These are phyloP conservation scores for Trypanosoma rangeli DNA, from an alignment of 208 protist species.

Conservation along the genomic window DNA sequence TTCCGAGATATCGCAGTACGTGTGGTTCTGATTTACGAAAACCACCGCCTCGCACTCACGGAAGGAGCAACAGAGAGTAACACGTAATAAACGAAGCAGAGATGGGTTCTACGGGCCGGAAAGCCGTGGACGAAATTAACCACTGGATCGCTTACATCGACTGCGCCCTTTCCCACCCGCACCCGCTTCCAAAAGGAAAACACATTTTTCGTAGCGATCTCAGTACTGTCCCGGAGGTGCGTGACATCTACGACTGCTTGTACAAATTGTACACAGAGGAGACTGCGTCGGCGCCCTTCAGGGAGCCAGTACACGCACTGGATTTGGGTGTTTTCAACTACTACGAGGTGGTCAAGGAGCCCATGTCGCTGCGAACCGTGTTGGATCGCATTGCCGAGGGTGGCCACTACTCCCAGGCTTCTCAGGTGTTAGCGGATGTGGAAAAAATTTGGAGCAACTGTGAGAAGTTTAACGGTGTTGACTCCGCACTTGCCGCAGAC, in stretches of 20 bases:
- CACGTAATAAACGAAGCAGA: background rate
- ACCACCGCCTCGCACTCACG: background rate
- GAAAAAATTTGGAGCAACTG: conserved; percentile 81
- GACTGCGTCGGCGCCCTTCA: conserved; percentile 55
- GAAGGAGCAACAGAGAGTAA: background rate
- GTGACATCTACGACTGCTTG: conserved; percentile 73
- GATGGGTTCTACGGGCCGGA: conserved; percentile 37
- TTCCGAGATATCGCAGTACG: too few relatives aligned
- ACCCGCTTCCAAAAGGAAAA: conserved; percentile 59
- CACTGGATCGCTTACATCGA: conserved; percentile 67
- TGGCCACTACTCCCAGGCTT: conserved; percentile 46
- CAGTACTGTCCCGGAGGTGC: conserved; percentile 45
- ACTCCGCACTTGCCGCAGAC: conserved; percentile 45
- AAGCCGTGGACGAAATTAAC: conserved; percentile 52
- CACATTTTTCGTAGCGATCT: conserved; percentile 52
- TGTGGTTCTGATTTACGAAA: background rate
- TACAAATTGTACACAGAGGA: conserved; percentile 81
- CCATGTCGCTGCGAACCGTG: conserved; percentile 66
- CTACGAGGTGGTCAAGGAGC: conserved; percentile 60
- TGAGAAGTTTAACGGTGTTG: conserved; percentile 62
- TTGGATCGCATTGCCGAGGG: conserved; percentile 63
- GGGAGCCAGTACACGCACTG: conserved; percentile 83
- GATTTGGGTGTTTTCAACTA: conserved; percentile 63
- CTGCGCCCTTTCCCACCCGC: conserved; percentile 64
- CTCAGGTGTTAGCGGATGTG: conserved; percentile 59